Percentiles rank a stretch among this genome's conserved stretches.
Evolutionary conservation across 805 yeast genomes (phyloP).

Genomic region (Metschnikowia matae): DNA sequence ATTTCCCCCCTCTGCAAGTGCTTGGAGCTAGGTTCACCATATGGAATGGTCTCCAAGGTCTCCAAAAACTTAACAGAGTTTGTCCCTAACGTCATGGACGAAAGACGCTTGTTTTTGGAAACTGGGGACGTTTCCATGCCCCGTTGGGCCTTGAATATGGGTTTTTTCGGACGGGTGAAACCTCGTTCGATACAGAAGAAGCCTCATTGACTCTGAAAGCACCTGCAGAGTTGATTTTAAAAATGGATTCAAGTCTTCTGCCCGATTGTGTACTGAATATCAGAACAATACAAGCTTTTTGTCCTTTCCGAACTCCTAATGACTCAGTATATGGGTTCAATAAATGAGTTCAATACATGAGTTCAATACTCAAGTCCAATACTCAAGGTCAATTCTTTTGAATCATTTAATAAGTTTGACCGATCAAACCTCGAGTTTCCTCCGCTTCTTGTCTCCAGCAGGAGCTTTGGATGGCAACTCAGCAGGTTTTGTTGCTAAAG

Average conservation of each 20-base stretch:
- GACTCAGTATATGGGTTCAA: too few species aligned
- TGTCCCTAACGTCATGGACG: constrained; percentile 22
- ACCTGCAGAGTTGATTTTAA: constrained; percentile 22
- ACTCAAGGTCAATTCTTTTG: too few species aligned
- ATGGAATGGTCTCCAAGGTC: constrained; percentile 36
- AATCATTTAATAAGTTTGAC: too few species aligned
- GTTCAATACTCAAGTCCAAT: too few species aligned
- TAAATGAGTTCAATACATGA: too few species aligned
- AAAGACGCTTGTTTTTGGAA: constrained; percentile 7
- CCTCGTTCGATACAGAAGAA: neutral
- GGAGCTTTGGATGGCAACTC: constrained; percentile 51
- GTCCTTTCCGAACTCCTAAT: too few species aligned
- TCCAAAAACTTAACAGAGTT: constrained; percentile 37
- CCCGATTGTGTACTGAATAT: constrained; percentile 14
- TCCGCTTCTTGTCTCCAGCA: constrained; percentile 16
- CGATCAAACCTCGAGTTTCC: constrained; percentile 11
- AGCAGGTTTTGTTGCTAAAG: constrained; percentile 67
- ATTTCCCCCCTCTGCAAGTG: constrained; percentile 8
- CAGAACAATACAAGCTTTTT: too few species aligned
- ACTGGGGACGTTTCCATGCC: constrained; percentile 6
- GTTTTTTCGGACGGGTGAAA: neutral
- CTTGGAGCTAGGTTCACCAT: neutral
- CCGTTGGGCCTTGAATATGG: neutral
- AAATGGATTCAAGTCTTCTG: constrained; percentile 33
- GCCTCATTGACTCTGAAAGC: constrained; percentile 4